Base-by-base conservation (phyloP, 1,284 basidiomycete species). In the Cutaneotrichosporon dermatis region DNA sequence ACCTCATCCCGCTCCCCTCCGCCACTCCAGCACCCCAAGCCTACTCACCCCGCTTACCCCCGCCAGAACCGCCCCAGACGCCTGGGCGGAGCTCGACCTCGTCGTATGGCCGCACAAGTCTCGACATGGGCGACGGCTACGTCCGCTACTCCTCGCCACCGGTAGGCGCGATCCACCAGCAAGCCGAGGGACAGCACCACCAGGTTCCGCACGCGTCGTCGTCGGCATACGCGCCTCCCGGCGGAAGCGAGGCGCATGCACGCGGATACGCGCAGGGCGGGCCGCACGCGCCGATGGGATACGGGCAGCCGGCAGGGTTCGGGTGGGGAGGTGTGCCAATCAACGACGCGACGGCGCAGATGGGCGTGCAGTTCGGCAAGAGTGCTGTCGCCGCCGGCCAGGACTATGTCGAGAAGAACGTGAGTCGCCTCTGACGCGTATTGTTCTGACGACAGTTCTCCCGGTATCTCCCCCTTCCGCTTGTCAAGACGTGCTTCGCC, bases 371-470 rank as follows among this genome's bases (percentile, higher is more conserved):
- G 77, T 86, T 99, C 49, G 93, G 95, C 5, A 87, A 88, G 67
- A 92, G 86, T 67, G 93, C 94, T 0, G 89, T 97, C 1, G 86
- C 87, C 11, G 95, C 92, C 0, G 95, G 95, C 0, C 92, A 95
- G 73, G 91, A 95, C 60, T 99, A 99, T 67, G 87, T 99, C 42
- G 90, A 95, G 78, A 89, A 88, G 79, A 97, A 98, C 76, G 90
- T 93, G 67, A 64, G 87, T 81, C 15, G 11, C 12, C 5, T 25
- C 11, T n/a, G 6, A 25, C 49, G 15, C 6, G 37, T 40, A 9
- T 40, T 12, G 12, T 44, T 55, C 34, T 61, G 45, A 50, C 55
- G 8, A 6, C 65, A 94, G 91, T 87, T 94, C 67, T 88, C 88
- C 11, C 85, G 88, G 8, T 78, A 81, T 52, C 82, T 91, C 63